Evolutionary conservation across 23 red algal genomes (phyloP).

Genomic region (Gracilaria domingensis): DNA sequence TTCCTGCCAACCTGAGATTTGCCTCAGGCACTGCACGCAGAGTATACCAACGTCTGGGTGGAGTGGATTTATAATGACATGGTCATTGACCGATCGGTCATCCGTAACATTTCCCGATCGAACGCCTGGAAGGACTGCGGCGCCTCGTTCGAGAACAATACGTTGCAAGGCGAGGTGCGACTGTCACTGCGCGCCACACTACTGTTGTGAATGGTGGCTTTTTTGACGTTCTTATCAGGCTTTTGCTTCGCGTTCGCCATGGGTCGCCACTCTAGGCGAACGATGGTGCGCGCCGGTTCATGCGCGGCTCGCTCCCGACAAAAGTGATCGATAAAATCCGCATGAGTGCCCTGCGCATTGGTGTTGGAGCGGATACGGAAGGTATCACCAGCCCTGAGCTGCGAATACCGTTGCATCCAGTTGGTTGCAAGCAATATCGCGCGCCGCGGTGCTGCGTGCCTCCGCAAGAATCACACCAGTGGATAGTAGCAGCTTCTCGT

Average conservation of each 20-base stretch:
- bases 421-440: slow-evolving; percentile 66
- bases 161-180: slow-evolving; percentile 68
- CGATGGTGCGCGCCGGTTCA: too few relatives aligned
- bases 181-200: slow-evolving; percentile 64
- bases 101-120: too few relatives aligned
- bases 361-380: too few relatives aligned
- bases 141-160: slow-evolving; percentile 66
- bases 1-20: too few relatives aligned
- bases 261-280: slow-evolving; percentile 68
- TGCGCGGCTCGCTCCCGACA: too few relatives aligned
- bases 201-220: slow-evolving; percentile 61
- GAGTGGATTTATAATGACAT: too few relatives aligned
- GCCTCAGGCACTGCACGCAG: slow-evolving; percentile 54
- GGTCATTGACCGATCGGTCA: too few relatives aligned
- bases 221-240: slow-evolving; percentile 60
- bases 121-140: too few relatives aligned
- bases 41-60: slow-evolving; percentile 84
- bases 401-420: slow-evolving; percentile 55
- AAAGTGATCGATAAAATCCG: too few relatives aligned
- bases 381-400: too few relatives aligned
- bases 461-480: slow-evolving; percentile 62
- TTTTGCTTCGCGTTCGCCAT: slow-evolving; percentile 70
- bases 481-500: slow-evolving; percentile 75
- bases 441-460: slow-evolving; percentile 65
- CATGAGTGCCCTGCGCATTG: too few relatives aligned